Percentiles rank a stretch among this genome's conserved stretches.
phyloP scores from a whole-genome alignment of 768 basidiomycete species.

The Auricularia sp. region DNA sequence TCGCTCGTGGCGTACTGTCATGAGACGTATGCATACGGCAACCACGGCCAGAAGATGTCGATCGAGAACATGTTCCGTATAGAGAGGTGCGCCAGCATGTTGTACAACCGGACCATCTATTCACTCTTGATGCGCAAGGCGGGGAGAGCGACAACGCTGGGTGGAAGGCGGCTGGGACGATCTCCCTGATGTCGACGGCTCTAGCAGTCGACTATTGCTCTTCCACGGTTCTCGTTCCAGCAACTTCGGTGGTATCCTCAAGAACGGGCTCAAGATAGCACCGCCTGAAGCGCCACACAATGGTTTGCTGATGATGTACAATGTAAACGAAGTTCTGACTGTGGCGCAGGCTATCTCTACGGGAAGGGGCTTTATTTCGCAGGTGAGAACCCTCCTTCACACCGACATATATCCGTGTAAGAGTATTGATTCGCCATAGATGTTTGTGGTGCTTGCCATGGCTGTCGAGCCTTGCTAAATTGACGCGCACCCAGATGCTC shows the following conservation, averaged over 20 bases:
- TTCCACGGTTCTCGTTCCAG: slow-evolving; percentile 59
- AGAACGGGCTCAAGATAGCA: slow-evolving; percentile 53
- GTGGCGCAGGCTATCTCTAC: slow-evolving; percentile 40
- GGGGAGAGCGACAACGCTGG: slow-evolving; percentile 33
- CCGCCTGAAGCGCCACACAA: slow-evolving; percentile 37
- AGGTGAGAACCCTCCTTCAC: slow-evolving; percentile 28
- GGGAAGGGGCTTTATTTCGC: slow-evolving; percentile 61
- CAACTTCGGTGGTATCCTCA: slow-evolving; percentile 47
- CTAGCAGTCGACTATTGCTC: slow-evolving; percentile 31
- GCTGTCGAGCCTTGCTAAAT: background rate
- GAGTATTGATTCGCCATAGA: background rate
- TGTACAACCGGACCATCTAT: background rate
- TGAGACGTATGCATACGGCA: slow-evolving; percentile 47
- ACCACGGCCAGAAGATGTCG: slow-evolving; percentile 27
- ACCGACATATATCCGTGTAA: background rate
- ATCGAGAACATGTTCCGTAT: slow-evolving; percentile 44
- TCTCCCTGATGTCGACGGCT: slow-evolving; percentile 32
- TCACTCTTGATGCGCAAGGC: slow-evolving; percentile 12
- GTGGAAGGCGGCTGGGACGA: slow-evolving; percentile 35
- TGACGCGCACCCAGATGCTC: slow-evolving; percentile 43
- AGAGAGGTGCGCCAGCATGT: slow-evolving; percentile 30
- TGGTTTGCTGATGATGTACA: background rate
- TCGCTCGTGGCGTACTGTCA: slow-evolving; percentile 37
- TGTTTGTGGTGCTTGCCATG: background rate
- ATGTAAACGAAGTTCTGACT: slow-evolving; percentile 29